A percentile compares a stretch with the other conserved stretches of the same genome.
Conservation (phyloP, 768 basidiomycete species). For the Suillus americanus region DNA sequence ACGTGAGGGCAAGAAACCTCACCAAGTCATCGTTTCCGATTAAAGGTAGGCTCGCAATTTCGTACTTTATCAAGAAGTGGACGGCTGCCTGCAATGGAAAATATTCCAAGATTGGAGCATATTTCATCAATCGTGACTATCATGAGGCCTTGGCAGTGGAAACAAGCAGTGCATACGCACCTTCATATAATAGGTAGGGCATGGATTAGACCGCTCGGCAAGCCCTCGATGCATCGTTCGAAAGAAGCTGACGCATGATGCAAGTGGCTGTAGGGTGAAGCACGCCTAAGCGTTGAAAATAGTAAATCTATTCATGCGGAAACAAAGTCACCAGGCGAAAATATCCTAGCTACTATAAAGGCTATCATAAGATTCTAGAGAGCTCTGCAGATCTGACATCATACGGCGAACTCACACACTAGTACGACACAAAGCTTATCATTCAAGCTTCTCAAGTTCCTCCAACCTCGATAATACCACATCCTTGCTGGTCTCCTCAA, state of each 20-base stretch:
- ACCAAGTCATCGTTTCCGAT: too few species aligned
- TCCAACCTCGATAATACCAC: conserved; percentile 91
- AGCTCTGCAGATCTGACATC: not conserved
- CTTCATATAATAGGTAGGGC: not conserved
- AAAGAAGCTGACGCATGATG: not conserved
- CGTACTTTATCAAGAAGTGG: not conserved
- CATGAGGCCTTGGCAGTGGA: not conserved
- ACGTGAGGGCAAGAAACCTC: not conserved
- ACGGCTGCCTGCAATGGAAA: not conserved
- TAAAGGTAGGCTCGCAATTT: too few species aligned
- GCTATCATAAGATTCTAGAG: not conserved
- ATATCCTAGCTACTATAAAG: not conserved
- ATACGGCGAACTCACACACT: not conserved
- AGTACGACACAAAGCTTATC: conserved; percentile 16
- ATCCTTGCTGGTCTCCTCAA: conserved; percentile 97
- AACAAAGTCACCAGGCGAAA: not conserved
- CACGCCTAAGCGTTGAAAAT: not conserved
- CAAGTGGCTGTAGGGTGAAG: not conserved
- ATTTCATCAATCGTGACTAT: not conserved
- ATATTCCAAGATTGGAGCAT: not conserved
- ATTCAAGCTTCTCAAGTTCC: conserved; percentile 92
- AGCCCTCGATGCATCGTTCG: not conserved
- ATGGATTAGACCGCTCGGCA: not conserved
- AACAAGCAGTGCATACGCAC: not conserved
- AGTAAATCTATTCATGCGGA: not conserved